phyloP scores from a whole-genome alignment of 768 basidiomycete genomes.

The Phylloporus arenicola region DNA sequence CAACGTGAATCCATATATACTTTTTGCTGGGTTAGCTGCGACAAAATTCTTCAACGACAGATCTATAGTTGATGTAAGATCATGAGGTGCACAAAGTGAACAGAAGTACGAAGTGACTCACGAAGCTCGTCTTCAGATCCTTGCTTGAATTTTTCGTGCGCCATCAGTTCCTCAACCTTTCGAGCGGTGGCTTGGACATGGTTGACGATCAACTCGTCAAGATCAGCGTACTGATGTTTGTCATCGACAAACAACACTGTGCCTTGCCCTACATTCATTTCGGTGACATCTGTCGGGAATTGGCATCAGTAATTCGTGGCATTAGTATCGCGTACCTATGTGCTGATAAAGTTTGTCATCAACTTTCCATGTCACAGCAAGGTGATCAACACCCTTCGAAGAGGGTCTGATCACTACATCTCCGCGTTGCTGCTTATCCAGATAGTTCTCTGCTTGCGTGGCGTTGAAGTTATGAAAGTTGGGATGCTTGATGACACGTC shows the following conservation, averaged over 20 bases:
- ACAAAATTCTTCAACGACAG: conserved; percentile 84
- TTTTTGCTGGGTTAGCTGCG: conserved; percentile 88
- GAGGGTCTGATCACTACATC: conserved; percentile 96
- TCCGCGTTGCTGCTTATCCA: conserved; percentile 87
- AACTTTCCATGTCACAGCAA: conserved; percentile 99
- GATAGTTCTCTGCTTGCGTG: conserved; percentile 79
- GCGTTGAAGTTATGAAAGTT: conserved; percentile 97
- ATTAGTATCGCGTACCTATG: conserved; percentile 56
- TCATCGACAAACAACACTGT: conserved; percentile 67
- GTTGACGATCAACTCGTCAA: conserved; percentile 95
- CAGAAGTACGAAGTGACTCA: conserved; percentile 38
- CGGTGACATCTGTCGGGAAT: conserved; percentile 61
- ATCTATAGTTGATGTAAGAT: conserved; percentile 42
- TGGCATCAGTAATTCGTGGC: conserved; percentile 2
- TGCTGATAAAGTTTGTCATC: conserved; percentile 95
- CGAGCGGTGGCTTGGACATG: conserved; percentile 93
- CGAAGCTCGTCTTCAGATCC: conserved; percentile 86
- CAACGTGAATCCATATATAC: conserved; percentile 92
- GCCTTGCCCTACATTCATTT: conserved; percentile 69
- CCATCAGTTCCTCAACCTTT: conserved; percentile 90
- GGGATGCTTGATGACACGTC: conserved; percentile 93
- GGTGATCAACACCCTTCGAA: conserved; percentile 87
- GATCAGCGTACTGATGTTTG: conserved; percentile 81
- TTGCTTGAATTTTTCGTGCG: conserved; percentile 91
- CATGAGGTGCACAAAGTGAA: neutral